These are phyloP conservation scores for Crucihimalaya himalaica DNA, from an alignment of 345 rosid species.

Conservation along the genomic window DNA sequence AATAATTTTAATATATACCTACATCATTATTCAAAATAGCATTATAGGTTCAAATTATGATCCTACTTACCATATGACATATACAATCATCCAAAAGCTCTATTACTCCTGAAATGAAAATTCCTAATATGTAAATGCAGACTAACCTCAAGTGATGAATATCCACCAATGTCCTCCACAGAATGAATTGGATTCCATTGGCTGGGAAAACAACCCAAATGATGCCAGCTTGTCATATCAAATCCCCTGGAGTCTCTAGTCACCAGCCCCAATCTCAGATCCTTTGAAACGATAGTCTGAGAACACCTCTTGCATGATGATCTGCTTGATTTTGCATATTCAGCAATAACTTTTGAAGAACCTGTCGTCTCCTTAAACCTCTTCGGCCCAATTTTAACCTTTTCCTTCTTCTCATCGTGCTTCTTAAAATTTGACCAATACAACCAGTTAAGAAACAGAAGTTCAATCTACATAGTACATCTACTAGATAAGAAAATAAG, in stretches of 20 bases:
- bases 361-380: conserved; percentile 7
- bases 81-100: conserved; percentile 13
- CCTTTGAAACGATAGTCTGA: conserved; percentile 50
- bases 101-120: background rate
- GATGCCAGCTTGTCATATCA: conserved; percentile 79
- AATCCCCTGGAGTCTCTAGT: conserved; percentile 63
- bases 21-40: background rate
- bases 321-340: conserved; percentile 77
- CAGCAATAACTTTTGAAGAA: conserved; percentile 49
- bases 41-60: background rate
- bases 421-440: background rate
- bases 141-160: conserved; percentile 65
- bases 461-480: background rate
- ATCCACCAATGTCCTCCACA: conserved; percentile 54
- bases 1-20: background rate
- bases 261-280: conserved; percentile 63
- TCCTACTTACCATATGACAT: conserved; percentile 5
- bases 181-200: conserved; percentile 39
- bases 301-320: conserved; percentile 85
- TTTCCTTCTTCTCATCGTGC: conserved; percentile 2
- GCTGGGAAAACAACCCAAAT: conserved; percentile 57
- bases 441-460: background rate
- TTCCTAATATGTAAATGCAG: background rate
- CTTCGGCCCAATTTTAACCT: conserved; percentile 6
- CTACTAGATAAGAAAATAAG: background rate